Conservation (phyloP, 495 filamentous ascomycete species). For the Talaromyces ruber region DNA sequence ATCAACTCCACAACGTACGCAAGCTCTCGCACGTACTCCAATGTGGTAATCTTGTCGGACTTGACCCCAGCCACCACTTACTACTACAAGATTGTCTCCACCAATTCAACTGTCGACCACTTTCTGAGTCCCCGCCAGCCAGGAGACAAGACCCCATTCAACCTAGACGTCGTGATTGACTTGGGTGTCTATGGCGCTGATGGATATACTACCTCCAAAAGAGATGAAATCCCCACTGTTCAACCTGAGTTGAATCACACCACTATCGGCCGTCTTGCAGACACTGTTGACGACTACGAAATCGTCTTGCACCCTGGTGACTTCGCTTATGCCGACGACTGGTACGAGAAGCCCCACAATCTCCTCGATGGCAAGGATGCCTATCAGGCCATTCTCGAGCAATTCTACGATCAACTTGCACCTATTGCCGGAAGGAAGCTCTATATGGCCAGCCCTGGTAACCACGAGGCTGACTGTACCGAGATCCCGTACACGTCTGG, state of each 20-base stretch:
- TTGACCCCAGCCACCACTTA: slow-evolving; percentile 40
- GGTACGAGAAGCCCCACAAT: slow-evolving; percentile 33
- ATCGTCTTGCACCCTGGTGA: slow-evolving; percentile 50
- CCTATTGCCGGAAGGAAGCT: slow-evolving; percentile 32
- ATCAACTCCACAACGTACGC: slow-evolving; percentile 33
- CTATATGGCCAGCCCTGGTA: slow-evolving; percentile 49
- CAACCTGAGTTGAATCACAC: slow-evolving; percentile 53
- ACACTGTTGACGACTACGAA: slow-evolving; percentile 49
- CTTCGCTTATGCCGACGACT: slow-evolving; percentile 48
- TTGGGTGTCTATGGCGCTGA: slow-evolving; percentile 48
- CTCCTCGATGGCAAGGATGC: slow-evolving; percentile 28
- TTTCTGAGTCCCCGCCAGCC: slow-evolving; percentile 46
- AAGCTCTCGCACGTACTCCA: slow-evolving; percentile 44
- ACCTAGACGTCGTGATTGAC: slow-evolving; percentile 42
- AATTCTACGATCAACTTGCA: slow-evolving; percentile 44
- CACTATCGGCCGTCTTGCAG: slow-evolving; percentile 48
- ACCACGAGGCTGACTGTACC: slow-evolving; percentile 46
- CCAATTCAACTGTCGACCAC: slow-evolving; percentile 45
- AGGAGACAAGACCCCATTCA: slow-evolving; percentile 39
- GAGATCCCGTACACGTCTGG: slow-evolving; percentile 31
- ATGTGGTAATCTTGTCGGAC: slow-evolving; percentile 32
- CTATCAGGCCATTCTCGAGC: slow-evolving; percentile 46
- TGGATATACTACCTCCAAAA: slow-evolving; percentile 46
- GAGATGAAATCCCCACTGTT: slow-evolving; percentile 41
- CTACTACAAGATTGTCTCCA: slow-evolving; percentile 48